A percentile compares a stretch with the other conserved stretches of the same genome.
These are phyloP conservation scores for Themeda triandra DNA, from an alignment of 176 grass and related monocot genomes.

Conservation along the genomic window DNA sequence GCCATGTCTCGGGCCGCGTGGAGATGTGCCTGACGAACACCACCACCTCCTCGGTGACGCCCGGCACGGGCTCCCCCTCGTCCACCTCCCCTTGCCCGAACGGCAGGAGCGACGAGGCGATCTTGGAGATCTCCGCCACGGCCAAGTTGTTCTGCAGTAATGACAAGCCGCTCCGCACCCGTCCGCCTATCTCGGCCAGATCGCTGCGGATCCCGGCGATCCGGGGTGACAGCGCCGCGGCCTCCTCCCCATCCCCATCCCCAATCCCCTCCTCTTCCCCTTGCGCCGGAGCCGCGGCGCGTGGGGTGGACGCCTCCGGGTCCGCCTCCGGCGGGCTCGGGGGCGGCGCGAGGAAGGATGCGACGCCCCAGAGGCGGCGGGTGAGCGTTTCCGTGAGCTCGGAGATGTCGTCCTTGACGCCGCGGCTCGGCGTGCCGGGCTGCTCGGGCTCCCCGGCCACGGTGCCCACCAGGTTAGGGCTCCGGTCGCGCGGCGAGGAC, in stretches of 20 bases:
- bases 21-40: conserved; percentile 64
- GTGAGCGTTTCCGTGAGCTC: conserved; percentile 75
- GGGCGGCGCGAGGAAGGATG: conserved; percentile 62
- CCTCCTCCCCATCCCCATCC: neutral
- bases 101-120: conserved; percentile 74
- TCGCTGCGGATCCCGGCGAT: conserved; percentile 67
- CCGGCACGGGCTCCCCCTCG: conserved; percentile 36
- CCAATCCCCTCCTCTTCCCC: neutral
- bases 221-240: conserved; percentile 27
- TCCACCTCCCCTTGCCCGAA: conserved; percentile 53
- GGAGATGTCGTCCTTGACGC: conserved; percentile 65
- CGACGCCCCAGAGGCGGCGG: conserved; percentile 69
- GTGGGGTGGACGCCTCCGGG: conserved; percentile 1
- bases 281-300: neutral
- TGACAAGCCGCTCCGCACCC: conserved; percentile 69
- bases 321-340: neutral
- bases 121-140: conserved; percentile 74
- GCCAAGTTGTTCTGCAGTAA: conserved; percentile 55
- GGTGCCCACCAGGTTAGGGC: neutral
- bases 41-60: conserved; percentile 58
- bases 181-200: conserved; percentile 67
- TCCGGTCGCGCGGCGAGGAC: neutral
- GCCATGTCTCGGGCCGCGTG: conserved; percentile 63
- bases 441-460: conserved; percentile 39
- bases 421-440: conserved; percentile 42